These are phyloP conservation scores for Quercus phellos DNA, from an alignment of 331 rosid species.

Conservation along the genomic window DNA sequence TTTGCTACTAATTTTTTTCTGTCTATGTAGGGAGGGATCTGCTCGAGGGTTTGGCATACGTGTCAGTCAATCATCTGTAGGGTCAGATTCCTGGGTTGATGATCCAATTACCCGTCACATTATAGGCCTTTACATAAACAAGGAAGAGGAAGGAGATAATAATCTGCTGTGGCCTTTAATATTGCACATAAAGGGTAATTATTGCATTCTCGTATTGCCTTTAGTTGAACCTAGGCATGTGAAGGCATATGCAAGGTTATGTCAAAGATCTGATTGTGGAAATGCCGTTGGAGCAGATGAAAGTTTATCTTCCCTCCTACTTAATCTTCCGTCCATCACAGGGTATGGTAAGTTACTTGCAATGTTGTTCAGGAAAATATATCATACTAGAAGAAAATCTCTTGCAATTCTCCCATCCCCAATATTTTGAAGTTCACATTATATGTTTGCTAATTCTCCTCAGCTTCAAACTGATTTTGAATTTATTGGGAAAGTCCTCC, in stretches of 20 bases:
- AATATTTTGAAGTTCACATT: neutral
- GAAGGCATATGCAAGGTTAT: constrained; percentile 53
- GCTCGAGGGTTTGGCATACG: constrained; percentile 73
- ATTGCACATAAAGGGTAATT: constrained; percentile 64
- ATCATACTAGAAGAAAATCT: neutral
- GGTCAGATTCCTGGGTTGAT: constrained; percentile 95
- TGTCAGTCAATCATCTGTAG: constrained; percentile 52
- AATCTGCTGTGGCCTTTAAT: constrained; percentile 80
- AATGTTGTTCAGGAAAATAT: constrained; percentile 13
- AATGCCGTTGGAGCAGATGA: constrained; percentile 65
- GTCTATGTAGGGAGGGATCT: constrained; percentile 72
- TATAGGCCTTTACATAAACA: constrained; percentile 55
- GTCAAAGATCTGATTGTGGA: constrained; percentile 77
- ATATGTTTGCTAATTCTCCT: neutral
- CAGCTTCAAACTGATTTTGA: neutral
- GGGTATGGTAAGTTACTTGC: constrained; percentile 83
- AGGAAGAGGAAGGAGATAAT: constrained; percentile 41
- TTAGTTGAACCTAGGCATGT: constrained; percentile 75
- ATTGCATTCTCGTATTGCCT: constrained; percentile 62
- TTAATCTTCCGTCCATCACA: constrained; percentile 89
- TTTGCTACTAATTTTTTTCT: constrained; percentile 5
- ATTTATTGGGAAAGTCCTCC: neutral
- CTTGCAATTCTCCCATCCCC: neutral
- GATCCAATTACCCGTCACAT: constrained; percentile 90
- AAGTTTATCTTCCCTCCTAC: constrained; percentile 74